These are phyloP conservation scores for Monosporascus ibericus DNA, from an alignment of 2,329 filamentous ascomycete genomes.

Conservation along the genomic window DNA sequence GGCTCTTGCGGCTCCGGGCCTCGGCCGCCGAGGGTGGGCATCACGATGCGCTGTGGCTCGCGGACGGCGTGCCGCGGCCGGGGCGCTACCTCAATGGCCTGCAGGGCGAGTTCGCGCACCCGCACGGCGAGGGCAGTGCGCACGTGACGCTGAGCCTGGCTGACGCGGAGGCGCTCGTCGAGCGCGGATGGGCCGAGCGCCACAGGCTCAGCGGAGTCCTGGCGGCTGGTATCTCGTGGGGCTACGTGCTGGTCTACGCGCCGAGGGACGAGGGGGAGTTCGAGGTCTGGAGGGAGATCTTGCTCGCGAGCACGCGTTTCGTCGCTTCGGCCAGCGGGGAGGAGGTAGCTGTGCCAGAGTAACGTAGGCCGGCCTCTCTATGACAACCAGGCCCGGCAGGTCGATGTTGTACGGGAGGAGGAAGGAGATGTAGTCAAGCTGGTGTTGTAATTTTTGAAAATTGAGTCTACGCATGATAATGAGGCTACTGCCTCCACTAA, in stretches of 20 bases:
- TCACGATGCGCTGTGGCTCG: conserved; percentile 24
- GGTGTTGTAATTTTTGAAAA: too few relatives aligned
- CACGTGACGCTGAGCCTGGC: conserved; percentile 31
- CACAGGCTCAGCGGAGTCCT: conserved; percentile 28
- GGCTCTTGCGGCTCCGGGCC: conserved; percentile 17
- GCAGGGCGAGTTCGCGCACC: conserved; percentile 30
- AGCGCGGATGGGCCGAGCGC: conserved; percentile 33
- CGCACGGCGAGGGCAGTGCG: conserved; percentile 32
- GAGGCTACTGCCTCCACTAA: too few relatives aligned
- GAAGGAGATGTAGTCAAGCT: too few relatives aligned
- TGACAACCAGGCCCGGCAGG: too few relatives aligned
- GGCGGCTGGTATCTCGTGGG: conserved; percentile 19
- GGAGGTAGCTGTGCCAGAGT: conserved; percentile 11
- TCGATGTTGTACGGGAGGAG: too few relatives aligned
- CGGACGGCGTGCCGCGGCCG: neutral
- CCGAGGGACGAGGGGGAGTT: conserved; percentile 31
- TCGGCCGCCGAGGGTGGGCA: conserved; percentile 27
- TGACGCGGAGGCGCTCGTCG: conserved; percentile 30
- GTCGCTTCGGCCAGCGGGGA: conserved; percentile 11
- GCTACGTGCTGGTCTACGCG: conserved; percentile 35
- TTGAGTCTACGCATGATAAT: too few relatives aligned
- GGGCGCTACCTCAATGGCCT: conserved; percentile 3
- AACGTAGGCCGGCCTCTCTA: neutral
- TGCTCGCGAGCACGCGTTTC: conserved; percentile 16
- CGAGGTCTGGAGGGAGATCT: conserved; percentile 20